Base-by-base conservation (phyloP, 306 rosid species). In the Hippophae rhamnoides region DNA sequence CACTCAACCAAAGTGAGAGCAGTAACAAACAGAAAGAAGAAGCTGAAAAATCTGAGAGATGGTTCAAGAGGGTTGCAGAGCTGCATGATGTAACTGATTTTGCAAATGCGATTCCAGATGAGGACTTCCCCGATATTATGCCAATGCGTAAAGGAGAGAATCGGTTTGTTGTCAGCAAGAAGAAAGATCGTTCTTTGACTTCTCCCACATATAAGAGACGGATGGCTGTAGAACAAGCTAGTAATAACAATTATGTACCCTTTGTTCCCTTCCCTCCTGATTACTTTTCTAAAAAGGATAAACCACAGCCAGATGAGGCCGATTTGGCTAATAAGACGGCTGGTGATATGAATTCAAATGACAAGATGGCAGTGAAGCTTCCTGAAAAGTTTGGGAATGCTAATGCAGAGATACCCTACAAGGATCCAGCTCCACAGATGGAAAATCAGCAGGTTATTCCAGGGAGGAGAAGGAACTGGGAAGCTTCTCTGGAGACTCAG, bases 141-240 rank as follows among this genome's bases (percentile, higher is more conserved):
- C 99, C 96, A 1, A 77, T 82, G 82, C 94, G 88, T 42, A 92
- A 83, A 81, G 99, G 99, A 72, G 95, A 92, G 78, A 92, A 86
- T 57, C 77, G 80, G 52, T 92, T 92, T 73, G 95, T 92, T 52
- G 80, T 92, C 48, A 70, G 94, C 80, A 85, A 80, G 82, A 92
- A 88, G 80, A 92, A 88, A 54, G 95, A 88, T 43, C 94, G 93
- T 25, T 85, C 99, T 48, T 75, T 88, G 78, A 78, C 89, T 57
- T 80, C 96, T 70, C 95, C 95, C 5, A 79, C 84, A n/a, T 82
- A 86, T 68, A 92, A 92, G 81, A 79, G 88, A 71, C 86, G 75
- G 46, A 57, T 71, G 70, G 88, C 90, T 55, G 69, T 77, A 79
- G 96, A 86, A 64, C 96, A 82, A 77, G 74, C 86, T 69, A 63